Evolutionary conservation across 2,329 filamentous ascomycete genomes (phyloP).

Genomic region (Zymoseptoria passerinii): DNA sequence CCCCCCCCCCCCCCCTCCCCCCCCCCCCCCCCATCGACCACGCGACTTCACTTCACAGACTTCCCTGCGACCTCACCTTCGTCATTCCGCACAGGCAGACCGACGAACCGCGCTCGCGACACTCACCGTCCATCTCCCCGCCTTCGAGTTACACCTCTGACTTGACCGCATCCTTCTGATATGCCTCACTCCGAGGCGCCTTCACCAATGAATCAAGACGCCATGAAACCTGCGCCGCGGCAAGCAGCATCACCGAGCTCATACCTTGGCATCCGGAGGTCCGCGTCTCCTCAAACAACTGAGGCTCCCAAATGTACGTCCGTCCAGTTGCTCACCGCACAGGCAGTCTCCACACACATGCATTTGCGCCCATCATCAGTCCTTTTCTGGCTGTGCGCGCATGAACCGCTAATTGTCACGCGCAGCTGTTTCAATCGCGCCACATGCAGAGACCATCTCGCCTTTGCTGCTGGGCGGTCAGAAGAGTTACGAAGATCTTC

Average conservation of each 20-base stretch:
- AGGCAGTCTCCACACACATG: neutral
- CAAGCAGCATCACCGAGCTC: constrained; percentile 24
- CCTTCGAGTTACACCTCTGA: neutral
- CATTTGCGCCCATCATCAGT: neutral
- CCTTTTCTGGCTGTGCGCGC: neutral
- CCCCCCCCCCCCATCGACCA: too few relatives aligned
- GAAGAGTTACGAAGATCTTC: constrained; percentile 37
- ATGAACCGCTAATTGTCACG: constrained; percentile 10
- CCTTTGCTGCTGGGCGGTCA: constrained; percentile 39
- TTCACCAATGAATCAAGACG: neutral
- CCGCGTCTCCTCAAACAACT: constrained; percentile 16
- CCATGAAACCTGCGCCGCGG: constrained; percentile 18
- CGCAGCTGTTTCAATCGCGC: constrained; percentile 40
- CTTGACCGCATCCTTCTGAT: neutral
- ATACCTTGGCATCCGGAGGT: constrained; percentile 18
- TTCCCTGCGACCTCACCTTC: neutral
- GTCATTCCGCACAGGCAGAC: neutral
- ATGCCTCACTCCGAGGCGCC: constrained; percentile 16
- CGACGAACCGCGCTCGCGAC: neutral
- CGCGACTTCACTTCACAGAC: neutral
- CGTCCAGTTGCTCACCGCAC: neutral
- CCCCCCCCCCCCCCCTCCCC: too few relatives aligned
- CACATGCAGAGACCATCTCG: constrained; percentile 38
- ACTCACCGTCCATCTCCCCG: neutral
- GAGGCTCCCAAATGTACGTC: constrained; percentile 24